A percentile compares a stretch with the other conserved stretches of the same genome.
phyloP scores from a whole-genome alignment of 148 eudicot genomes.

The Vaccinium corymbosum region DNA sequence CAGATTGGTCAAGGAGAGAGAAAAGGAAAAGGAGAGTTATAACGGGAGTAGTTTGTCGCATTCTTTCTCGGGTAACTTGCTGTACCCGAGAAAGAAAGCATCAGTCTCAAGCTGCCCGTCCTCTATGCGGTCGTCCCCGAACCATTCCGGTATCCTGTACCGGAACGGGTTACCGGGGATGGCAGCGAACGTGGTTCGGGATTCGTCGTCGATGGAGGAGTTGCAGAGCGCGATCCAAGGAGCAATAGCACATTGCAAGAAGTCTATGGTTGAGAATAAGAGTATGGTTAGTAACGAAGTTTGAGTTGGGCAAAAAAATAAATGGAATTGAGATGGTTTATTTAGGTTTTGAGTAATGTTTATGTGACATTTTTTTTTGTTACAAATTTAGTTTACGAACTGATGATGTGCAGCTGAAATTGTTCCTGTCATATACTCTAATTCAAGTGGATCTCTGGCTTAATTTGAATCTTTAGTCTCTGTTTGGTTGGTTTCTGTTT shows the following conservation, averaged over 20 bases:
- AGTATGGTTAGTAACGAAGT: conserved; percentile 29
- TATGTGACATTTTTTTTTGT: background rate
- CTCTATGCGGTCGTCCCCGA: conserved; percentile 88
- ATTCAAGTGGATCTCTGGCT: conserved; percentile 4
- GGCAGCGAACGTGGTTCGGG: conserved; percentile 5
- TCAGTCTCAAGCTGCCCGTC: conserved; percentile 75
- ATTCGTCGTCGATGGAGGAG: conserved; percentile 78
- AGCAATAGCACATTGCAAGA: conserved; percentile 93
- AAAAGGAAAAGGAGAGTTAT: background rate
- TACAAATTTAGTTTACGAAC: background rate
- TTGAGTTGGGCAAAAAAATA: no score
- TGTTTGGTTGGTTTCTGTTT: background rate
- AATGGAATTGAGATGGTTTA: background rate
- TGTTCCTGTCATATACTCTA: background rate
- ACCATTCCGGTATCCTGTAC: conserved; percentile 54
- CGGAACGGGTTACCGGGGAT: conserved; percentile 28
- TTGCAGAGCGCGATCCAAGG: conserved; percentile 92
- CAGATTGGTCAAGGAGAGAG: background rate
- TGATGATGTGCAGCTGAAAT: background rate
- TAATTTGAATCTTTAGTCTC: background rate
- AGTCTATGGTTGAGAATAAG: conserved; percentile 59
- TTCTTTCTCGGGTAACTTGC: conserved; percentile 68
- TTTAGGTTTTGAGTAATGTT: background rate
- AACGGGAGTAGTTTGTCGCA: conserved; percentile 18
- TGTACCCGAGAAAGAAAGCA: conserved; percentile 42